phyloP scores from a whole-genome alignment of 2,329 filamentous ascomycete species.

The Apiospora koreana region DNA sequence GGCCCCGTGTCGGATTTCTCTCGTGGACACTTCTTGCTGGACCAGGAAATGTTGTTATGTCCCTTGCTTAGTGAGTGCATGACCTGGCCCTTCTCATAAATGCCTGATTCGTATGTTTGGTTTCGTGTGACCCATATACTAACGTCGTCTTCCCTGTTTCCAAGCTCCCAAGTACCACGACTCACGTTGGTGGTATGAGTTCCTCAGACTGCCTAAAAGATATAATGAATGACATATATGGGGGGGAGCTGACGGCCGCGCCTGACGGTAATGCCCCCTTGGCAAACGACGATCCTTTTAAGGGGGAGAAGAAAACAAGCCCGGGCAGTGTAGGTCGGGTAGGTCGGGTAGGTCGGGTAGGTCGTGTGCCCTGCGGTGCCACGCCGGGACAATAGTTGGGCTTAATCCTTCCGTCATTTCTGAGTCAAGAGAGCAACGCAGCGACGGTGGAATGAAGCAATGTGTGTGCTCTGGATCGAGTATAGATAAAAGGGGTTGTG shows the following conservation, averaged over 20 bases:
- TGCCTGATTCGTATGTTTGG: not conserved
- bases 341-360: too few species aligned
- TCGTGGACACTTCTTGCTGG: not conserved
- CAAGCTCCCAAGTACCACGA: not conserved
- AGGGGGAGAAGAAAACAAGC: not conserved
- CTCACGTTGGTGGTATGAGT: not conserved
- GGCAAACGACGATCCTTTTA: not conserved
- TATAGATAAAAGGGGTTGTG: not conserved
- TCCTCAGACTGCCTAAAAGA: not conserved
- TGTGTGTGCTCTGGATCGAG: not conserved
- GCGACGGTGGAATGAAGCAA: too few species aligned
- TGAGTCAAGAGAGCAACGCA: not conserved
- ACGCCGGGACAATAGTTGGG: not conserved
- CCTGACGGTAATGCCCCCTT: not conserved
- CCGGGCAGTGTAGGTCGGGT: not conserved
- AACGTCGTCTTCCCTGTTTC: not conserved
- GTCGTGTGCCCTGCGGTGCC: not conserved
- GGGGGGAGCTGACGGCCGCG: not conserved
- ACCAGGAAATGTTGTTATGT: not conserved
- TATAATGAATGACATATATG: conserved; percentile 1
- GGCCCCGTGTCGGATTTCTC: not conserved
- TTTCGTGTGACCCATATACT: not conserved
- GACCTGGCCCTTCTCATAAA: not conserved
- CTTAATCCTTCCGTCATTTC: not conserved
- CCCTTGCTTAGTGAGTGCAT: not conserved